A percentile compares a stretch with the other conserved stretches of the same genome.
These are phyloP conservation scores for Vigna radiata DNA, from an alignment of 306 rosid genomes.

Conservation along the genomic window DNA sequence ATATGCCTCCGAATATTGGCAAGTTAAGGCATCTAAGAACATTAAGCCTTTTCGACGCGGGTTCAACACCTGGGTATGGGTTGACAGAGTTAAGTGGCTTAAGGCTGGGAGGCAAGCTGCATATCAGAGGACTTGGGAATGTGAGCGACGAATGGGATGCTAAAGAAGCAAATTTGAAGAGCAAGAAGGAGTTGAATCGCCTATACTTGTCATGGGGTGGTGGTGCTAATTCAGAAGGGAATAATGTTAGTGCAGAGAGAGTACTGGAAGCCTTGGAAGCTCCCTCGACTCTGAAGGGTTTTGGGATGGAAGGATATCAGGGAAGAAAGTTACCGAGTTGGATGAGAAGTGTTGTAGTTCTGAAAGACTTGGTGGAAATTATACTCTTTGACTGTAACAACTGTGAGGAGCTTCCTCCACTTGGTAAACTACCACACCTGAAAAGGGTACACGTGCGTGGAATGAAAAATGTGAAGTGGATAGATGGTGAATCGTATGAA, in stretches of 20 bases:
- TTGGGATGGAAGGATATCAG: neutral
- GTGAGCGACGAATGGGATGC: neutral
- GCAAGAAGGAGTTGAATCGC: neutral
- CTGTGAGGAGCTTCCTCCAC: conserved; percentile 19
- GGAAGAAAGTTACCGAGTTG: neutral
- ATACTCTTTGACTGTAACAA: neutral
- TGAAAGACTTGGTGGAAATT: neutral
- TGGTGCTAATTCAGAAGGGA: neutral
- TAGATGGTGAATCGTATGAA: conserved; percentile 10
- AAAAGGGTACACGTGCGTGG: neutral
- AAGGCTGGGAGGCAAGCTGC: conserved; percentile 4
- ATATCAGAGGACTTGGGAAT: conserved; percentile 13
- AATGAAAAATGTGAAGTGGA: conserved; percentile 19
- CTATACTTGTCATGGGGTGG: conserved; percentile 1
- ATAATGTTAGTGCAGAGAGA: neutral
- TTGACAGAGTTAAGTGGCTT: conserved; percentile 17
- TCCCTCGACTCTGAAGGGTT: neutral
- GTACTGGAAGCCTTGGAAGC: conserved; percentile 28
- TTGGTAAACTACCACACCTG: conserved; percentile 25
- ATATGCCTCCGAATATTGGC: conserved; percentile 9
- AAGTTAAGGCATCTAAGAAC: neutral
- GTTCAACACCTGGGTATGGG: neutral
- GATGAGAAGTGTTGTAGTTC: neutral
- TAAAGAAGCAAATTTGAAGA: neutral
- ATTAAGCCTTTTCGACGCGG: conserved; percentile 8